Evolutionary conservation across 108 stramenopile species (phyloP), one percentile per base, ranked within the genome.

Genomic region (Skeletonema costatum): DNA sequence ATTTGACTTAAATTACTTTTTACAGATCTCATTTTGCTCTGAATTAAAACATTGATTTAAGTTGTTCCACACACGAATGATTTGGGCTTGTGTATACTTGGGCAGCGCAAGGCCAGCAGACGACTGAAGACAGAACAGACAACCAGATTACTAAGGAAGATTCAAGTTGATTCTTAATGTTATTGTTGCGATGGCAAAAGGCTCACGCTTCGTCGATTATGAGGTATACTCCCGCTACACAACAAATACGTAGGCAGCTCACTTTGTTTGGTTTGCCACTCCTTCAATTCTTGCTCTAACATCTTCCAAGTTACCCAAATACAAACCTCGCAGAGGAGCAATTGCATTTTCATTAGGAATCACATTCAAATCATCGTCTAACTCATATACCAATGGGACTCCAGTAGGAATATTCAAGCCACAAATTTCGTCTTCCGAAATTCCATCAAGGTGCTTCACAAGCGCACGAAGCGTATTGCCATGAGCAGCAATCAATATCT

Each of bases 391-490:
- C 3, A 99, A 85, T 3, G 98, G 98, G 25, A 98, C 95, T 50
- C 97, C 98, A 17, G 98, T 99, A 13, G 99, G 99, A 74, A 99
- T 98, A 79, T 99, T 98, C 77, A 99, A 84, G 30, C 81, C 97
- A 19, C 87, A 84, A 75, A 99, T 99, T 14, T 88, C 98, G 0
- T 99, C 97, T 33, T 86, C 85, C n/a, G 91, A 83, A 75, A 99
- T 99, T 65, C 76, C 86, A 77, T 99, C 99, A 78, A 99, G 89
- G 83, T 98, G 93, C 87, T 98, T 98, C 46, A 99, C 97, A 21
- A 99, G 88, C 4, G 98, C 99, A 12, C 99, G 96, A n/a, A 99
- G 86, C 13, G 97, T 97, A 82, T 99, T 99, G 41, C 99, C 99
- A 76, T 99, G 99, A 8, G 98, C 99, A 29, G 97, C 99, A 85